Base-by-base conservation (phyloP, 805 yeast genomes). In the Metschnikowia cubensis region DNA sequence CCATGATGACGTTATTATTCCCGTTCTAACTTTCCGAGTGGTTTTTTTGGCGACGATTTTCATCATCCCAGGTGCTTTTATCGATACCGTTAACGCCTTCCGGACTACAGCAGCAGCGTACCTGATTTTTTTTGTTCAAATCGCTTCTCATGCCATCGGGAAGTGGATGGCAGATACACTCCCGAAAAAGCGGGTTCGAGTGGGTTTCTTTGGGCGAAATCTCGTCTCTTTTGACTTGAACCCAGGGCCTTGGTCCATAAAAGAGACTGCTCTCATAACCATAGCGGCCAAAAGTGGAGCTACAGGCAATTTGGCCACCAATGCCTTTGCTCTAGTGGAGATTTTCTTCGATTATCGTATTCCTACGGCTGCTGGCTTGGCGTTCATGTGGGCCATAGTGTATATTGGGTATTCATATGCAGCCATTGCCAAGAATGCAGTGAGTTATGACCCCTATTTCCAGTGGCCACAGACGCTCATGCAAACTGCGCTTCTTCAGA, bases 201-300 rank as follows among this genome's bases (percentile, higher is more conserved):
- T 63, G 5, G 56, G 60, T 5, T 46, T 59, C 6, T 56, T 60
- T 45, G 33, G 46, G 14, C 39, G 34, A 13, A 18, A 13, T 13
- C 14, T 34, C 14, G 40, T 20, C 13, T 52, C 53, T 31, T 70
- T 76, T 53, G 65, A 66, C 47, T 32, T 55, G 34, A 79, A 79
- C 50, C 83, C 84, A 0, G 79, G 81, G 2, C 82, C 83, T 0
- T 79, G 82, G 82, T 64, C 80, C 4, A 71, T 79, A 39, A 78
- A 79, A 50, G 83, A 79, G 56, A 71, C 82, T 7, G 75, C 79
- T 33, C 50, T 83, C 67, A 70, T 80, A 35, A 75, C 81, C 7
- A 66, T 77, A 31, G 73, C 82, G 1, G 82, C 82, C 2, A 77
- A 76, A 25, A 70, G 77, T 34, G 76, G 81, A 17, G 76, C 85